These are phyloP conservation scores for Arabidopsis hybrid DNA, from an alignment of 441 rosid genomes.

Conservation along the genomic window DNA sequence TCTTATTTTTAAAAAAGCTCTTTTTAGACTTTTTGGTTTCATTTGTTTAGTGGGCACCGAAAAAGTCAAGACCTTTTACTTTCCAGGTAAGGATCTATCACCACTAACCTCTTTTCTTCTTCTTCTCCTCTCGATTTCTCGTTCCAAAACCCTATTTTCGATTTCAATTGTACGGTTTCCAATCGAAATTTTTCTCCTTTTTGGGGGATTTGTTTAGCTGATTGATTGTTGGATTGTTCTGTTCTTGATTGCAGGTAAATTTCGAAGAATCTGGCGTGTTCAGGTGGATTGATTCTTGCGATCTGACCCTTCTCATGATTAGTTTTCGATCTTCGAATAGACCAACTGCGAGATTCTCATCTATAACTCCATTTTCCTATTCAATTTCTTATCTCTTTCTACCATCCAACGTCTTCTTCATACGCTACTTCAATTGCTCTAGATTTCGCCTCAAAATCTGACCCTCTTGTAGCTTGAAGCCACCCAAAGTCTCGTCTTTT, in stretches of 20 bases:
- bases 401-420: constrained; percentile 75
- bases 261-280: constrained; percentile 19
- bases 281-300: constrained; percentile 33
- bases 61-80: constrained; percentile 48
- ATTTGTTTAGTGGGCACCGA: constrained; percentile 41
- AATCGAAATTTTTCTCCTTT: background rate
- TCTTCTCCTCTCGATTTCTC: constrained; percentile 10
- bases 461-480: constrained; percentile 31
- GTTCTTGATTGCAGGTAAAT: constrained; percentile 22
- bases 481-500: constrained; percentile 24
- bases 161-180: constrained; percentile 29
- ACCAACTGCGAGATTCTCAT: constrained; percentile 55
- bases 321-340: constrained; percentile 65
- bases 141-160: constrained; percentile 7
- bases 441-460: constrained; percentile 88
- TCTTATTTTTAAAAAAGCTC: background rate
- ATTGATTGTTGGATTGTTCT: background rate
- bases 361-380: constrained; percentile 54
- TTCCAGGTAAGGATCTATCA: constrained; percentile 38
- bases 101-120: constrained; percentile 1
- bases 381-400: constrained; percentile 67
- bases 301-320: constrained; percentile 77
- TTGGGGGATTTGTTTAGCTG: background rate
- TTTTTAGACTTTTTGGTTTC: constrained; percentile 18
- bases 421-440: constrained; percentile 78